phyloP scores from a whole-genome alignment of 306 rosid genomes.

The Citrullus amarus region DNA sequence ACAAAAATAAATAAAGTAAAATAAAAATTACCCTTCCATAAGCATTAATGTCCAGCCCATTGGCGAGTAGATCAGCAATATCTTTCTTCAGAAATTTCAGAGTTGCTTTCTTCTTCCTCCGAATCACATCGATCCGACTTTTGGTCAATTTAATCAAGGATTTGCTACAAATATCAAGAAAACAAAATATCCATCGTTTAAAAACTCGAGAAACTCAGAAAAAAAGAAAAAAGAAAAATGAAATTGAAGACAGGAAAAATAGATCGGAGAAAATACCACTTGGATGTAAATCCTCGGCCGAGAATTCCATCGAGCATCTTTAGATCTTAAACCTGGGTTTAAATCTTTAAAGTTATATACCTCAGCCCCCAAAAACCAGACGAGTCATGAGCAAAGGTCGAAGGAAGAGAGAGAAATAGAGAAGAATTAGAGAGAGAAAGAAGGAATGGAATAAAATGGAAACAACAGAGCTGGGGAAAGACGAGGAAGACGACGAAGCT shows the following conservation, averaged over 20 bases:
- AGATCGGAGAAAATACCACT: constrained; percentile 49
- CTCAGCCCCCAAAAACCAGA: constrained; percentile 19
- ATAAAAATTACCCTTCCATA: constrained; percentile 50
- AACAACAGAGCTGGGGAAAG: not conserved
- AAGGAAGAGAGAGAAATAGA: not conserved
- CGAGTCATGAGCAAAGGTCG: constrained; percentile 15
- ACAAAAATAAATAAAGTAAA: not conserved
- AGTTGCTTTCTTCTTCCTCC: constrained; percentile 86
- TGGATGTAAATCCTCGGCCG: constrained; percentile 72
- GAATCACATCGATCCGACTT: constrained; percentile 83
- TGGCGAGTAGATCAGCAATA: constrained; percentile 67
- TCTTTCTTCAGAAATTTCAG: constrained; percentile 85
- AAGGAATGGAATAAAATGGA: not conserved
- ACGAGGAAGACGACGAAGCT: constrained; percentile 18
- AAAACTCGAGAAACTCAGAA: not conserved
- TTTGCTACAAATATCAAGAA: constrained; percentile 31
- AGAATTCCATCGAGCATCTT: constrained; percentile 77
- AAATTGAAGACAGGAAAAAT: not conserved
- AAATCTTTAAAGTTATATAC: constrained; percentile 14
- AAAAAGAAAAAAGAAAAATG: not conserved
- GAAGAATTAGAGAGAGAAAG: constrained; percentile 16
- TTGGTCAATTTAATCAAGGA: constrained; percentile 67
- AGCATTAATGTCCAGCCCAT: constrained; percentile 74
- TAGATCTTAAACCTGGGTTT: constrained; percentile 13
- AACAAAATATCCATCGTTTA: not conserved